Conservation (phyloP, 257 asterid genomes). For the Solanum sitiens region DNA sequence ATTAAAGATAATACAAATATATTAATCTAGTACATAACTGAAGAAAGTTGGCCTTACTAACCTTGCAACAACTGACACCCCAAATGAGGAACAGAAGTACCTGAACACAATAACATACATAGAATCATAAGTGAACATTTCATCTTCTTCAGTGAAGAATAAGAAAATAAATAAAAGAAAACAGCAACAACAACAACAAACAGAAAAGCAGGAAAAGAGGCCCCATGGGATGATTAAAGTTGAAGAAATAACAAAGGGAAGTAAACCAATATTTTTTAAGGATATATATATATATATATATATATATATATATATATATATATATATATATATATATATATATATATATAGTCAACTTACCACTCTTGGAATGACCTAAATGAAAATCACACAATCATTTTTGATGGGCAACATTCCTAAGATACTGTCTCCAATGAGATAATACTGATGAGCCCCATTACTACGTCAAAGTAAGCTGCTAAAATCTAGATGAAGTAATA, state of each 20-base stretch:
- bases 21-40: background rate
- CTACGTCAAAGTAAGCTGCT: background rate
- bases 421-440: background rate
- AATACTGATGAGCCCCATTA: background rate
- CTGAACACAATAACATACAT: slow-evolving; percentile 25
- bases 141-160: background rate
- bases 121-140: background rate
- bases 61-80: slow-evolving; percentile 91
- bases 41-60: slow-evolving; percentile 21
- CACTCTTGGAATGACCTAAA: background rate
- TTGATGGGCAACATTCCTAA: background rate
- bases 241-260: background rate
- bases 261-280: background rate
- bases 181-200: background rate
- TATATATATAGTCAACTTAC: background rate
- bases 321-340: too few relatives aligned
- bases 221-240: background rate
- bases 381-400: background rate
- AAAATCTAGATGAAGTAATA: background rate
- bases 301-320: too few relatives aligned
- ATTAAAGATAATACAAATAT: background rate
- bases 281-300: background rate
- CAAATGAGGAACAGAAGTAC: slow-evolving; percentile 73
- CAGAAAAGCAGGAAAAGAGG: background rate
- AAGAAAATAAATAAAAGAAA: background rate